These are phyloP conservation scores for Boletus vermiculosoides DNA, from an alignment of 768 basidiomycete species.

Conservation along the genomic window DNA sequence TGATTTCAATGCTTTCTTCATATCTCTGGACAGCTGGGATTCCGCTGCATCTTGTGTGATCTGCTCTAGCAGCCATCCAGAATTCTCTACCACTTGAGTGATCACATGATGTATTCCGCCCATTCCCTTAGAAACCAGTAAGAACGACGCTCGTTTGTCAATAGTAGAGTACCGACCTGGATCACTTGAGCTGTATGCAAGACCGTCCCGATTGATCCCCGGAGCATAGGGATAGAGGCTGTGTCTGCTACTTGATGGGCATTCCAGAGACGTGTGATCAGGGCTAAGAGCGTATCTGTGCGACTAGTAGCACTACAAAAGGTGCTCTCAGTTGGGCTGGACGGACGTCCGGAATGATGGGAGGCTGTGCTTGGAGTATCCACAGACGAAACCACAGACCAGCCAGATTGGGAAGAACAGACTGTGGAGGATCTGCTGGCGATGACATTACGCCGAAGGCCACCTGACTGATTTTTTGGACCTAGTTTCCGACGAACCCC, in stretches of 20 bases:
- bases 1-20: not conserved
- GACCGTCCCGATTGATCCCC: conserved; percentile 7
- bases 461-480: not conserved
- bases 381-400: not conserved
- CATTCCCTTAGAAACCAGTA: conserved; percentile 4
- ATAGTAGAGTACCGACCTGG: conserved; percentile 1
- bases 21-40: not conserved
- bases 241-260: conserved; percentile 10
- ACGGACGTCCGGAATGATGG: not conserved
- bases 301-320: conserved; percentile 1
- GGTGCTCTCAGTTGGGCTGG: not conserved
- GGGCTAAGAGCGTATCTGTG: not conserved
- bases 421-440: not conserved
- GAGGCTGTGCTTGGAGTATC: not conserved
- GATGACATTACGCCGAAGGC: not conserved
- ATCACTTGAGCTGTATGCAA: conserved; percentile 8
- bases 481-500: not conserved
- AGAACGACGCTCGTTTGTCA: not conserved
- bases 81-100: conserved; percentile 10
- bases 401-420: not conserved
- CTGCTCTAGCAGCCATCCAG: conserved; percentile 15
- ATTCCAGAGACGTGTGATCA: conserved; percentile 8
- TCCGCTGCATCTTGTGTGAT: not conserved
- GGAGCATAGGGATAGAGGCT: not conserved
- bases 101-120: conserved; percentile 16